Percentiles rank a stretch among this genome's conserved stretches.
phyloP scores from a whole-genome alignment of 2,329 filamentous ascomycete genomes.

The Botrytis paeoniae region DNA sequence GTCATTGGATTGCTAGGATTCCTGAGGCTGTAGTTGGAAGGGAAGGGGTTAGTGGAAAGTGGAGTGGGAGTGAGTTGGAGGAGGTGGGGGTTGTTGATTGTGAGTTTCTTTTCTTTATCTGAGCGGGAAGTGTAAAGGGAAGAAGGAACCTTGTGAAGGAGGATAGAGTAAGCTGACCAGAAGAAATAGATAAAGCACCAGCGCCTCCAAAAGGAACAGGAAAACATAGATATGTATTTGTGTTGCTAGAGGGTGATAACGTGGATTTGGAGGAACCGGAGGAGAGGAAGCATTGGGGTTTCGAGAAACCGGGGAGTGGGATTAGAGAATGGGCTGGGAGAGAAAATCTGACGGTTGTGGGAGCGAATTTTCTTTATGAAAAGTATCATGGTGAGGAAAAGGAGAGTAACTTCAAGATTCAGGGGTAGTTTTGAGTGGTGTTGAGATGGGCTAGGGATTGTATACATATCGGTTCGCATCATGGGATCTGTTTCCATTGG shows the following conservation, averaged over 20 bases:
- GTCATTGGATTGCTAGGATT: constrained; percentile 48
- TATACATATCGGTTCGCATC: not conserved
- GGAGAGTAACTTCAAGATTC: not conserved
- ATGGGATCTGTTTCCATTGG: not conserved
- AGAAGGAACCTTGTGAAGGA: no score
- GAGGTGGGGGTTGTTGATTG: constrained; percentile 26
- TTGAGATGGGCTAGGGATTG: not conserved
- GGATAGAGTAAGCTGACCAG: not conserved
- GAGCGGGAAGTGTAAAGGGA: no score
- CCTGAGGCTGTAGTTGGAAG: not conserved
- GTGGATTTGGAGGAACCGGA: constrained; percentile 45
- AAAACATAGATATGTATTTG: constrained; percentile 56
- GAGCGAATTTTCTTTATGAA: constrained; percentile 40
- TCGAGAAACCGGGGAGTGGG: constrained; percentile 47
- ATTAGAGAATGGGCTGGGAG: constrained; percentile 49
- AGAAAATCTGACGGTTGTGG: constrained; percentile 48
- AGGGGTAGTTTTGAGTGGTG: not conserved
- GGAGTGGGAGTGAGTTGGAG: not conserved
- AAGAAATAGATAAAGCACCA: constrained; percentile 48
- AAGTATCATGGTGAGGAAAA: constrained; percentile 50
- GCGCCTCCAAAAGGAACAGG: constrained; percentile 54
- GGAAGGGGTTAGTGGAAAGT: not conserved
- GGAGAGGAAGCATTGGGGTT: constrained; percentile 55
- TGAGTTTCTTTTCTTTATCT: constrained; percentile 21
- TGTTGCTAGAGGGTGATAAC: constrained; percentile 46